A percentile compares a stretch with the other conserved stretches of the same genome.
Conservation (phyloP, 805 yeast species). For the Zygosaccharomyces pseudorouxii region DNA sequence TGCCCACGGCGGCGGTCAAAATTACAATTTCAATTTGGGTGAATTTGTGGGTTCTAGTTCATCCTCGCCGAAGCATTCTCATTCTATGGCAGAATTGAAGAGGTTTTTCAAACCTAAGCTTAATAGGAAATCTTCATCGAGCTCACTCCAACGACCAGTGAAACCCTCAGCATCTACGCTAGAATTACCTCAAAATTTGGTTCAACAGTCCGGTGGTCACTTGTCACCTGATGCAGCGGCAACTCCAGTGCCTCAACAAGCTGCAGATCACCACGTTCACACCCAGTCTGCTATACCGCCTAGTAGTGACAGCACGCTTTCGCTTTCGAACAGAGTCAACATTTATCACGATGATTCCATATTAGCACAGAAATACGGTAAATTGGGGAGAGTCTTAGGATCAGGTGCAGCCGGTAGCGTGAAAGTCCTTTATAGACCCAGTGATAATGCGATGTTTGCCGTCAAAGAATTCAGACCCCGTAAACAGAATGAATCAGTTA, state of each 20-base stretch:
- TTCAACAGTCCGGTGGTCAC: constrained; percentile 3
- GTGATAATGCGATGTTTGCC: constrained; percentile 71
- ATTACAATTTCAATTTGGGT: constrained; percentile 4
- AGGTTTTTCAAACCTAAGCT: constrained; percentile 59
- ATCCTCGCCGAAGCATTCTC: constrained; percentile 26
- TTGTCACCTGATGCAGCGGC: background rate
- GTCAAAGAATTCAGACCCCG: constrained; percentile 78
- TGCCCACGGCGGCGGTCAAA: constrained; percentile 4
- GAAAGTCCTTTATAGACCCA: constrained; percentile 60
- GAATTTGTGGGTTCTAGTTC: constrained; percentile 8
- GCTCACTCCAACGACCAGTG: constrained; percentile 1
- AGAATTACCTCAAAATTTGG: constrained; percentile 1
- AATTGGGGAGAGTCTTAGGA: constrained; percentile 68
- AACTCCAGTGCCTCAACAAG: background rate
- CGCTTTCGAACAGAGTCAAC: constrained; percentile 33
- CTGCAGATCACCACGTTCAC: constrained; percentile 25
- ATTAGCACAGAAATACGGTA: constrained; percentile 60
- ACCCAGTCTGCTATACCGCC: constrained; percentile 38
- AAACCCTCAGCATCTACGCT: constrained; percentile 3
- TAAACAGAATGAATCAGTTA: constrained; percentile 61
- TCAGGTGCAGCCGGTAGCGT: constrained; percentile 90
- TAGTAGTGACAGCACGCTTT: constrained; percentile 32
- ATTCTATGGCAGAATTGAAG: constrained; percentile 67
- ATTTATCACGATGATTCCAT: constrained; percentile 50
- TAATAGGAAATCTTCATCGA: constrained; percentile 22